A percentile compares a stretch with the other conserved stretches of the same genome.
These are phyloP conservation scores for Globisporangium canariense DNA, from an alignment of 352 stramenopile species.

Conservation along the genomic window DNA sequence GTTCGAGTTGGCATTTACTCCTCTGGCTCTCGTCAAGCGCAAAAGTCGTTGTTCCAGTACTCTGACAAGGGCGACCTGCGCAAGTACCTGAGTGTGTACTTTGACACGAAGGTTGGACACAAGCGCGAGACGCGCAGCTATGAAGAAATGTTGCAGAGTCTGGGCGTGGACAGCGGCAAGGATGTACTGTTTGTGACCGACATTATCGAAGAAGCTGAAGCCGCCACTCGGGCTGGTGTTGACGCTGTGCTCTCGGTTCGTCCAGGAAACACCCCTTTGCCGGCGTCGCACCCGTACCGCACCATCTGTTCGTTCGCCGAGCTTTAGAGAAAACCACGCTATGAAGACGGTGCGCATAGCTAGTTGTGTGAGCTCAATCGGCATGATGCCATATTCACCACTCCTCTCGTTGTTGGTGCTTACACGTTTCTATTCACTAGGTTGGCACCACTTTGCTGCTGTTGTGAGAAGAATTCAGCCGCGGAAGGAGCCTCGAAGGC, in stretches of 20 bases:
- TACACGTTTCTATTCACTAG: background rate
- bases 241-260: constrained; percentile 76
- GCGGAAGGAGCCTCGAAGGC: background rate
- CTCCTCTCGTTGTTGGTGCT: background rate
- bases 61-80: constrained; percentile 81
- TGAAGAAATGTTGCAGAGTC: constrained; percentile 74
- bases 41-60: constrained; percentile 86
- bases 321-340: constrained; percentile 20
- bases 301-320: constrained; percentile 62
- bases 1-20: constrained; percentile 93
- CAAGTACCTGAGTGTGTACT: constrained; percentile 73
- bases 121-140: constrained; percentile 77
- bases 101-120: constrained; percentile 81
- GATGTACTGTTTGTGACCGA: constrained; percentile 90
- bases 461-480: background rate
- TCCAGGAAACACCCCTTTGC: constrained; percentile 82
- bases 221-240: constrained; percentile 63
- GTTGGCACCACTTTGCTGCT: constrained; percentile 20
- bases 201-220: constrained; percentile 81
- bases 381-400: background rate
- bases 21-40: constrained; percentile 86
- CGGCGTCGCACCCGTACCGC: constrained; percentile 44
- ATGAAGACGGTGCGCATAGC: background rate
- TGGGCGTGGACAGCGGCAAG: constrained; percentile 72
- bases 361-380: constrained; percentile 3